Evolutionary conservation across 2,329 filamentous ascomycete species (phyloP).

Genomic region (Karstenula rhodostoma): DNA sequence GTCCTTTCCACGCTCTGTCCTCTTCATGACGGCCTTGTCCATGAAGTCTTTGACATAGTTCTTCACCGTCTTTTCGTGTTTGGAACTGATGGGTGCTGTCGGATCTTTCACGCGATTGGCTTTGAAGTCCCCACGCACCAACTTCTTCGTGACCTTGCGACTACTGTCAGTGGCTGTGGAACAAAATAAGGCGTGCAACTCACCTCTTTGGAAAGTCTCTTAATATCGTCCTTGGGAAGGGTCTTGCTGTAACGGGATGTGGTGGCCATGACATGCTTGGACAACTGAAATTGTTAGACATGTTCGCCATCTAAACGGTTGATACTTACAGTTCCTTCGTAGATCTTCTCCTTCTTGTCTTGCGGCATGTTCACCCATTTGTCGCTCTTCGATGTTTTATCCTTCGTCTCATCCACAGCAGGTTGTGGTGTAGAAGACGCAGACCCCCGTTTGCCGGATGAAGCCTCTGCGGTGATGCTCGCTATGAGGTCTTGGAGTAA

Average conservation of each 20-base stretch:
- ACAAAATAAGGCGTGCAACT: neutral
- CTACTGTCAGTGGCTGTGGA: constrained; percentile 18
- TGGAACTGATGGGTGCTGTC: constrained; percentile 72
- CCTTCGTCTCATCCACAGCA: constrained; percentile 62
- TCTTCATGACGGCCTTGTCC: constrained; percentile 80
- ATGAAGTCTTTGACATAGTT: constrained; percentile 85
- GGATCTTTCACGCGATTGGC: constrained; percentile 86
- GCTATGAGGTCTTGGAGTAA: constrained; percentile 78
- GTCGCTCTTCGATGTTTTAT: constrained; percentile 62
- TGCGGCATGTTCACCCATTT: constrained; percentile 74
- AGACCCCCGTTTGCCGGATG: constrained; percentile 58
- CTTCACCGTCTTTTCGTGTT: constrained; percentile 83
- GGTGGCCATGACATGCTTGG: constrained; percentile 83
- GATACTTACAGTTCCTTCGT: constrained; percentile 81
- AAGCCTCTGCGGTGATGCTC: constrained; percentile 76
- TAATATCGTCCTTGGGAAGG: constrained; percentile 80
- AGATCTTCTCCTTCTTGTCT: constrained; percentile 94
- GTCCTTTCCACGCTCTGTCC: constrained; percentile 68
- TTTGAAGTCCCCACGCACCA: constrained; percentile 92
- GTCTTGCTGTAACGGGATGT: constrained; percentile 87
- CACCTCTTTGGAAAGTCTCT: constrained; percentile 71
- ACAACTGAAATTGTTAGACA: constrained; percentile 65
- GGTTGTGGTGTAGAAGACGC: constrained; percentile 73
- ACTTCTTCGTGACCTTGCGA: constrained; percentile 75
- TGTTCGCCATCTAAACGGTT: neutral